Evolutionary conservation across 164 flowering plant genomes (phyloP).

Genomic region (Amborella trichopoda): DNA sequence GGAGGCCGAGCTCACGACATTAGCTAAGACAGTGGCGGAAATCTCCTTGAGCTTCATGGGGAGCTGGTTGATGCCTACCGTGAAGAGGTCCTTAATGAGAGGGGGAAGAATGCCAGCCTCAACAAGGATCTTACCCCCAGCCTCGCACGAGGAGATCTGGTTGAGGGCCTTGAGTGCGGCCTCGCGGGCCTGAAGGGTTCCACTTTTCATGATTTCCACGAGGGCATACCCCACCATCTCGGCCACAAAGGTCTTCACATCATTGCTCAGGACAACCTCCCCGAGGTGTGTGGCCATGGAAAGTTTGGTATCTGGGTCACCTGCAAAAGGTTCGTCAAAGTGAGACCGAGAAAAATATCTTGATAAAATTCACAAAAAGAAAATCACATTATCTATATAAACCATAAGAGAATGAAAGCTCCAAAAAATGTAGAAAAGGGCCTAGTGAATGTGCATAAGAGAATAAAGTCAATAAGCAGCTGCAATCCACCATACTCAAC

Average conservation of each 20-base stretch:
- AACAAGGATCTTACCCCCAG: slow-evolving; percentile 61
- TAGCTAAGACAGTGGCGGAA: slow-evolving; percentile 89
- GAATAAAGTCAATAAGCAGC: too few relatives aligned
- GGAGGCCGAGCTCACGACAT: slow-evolving; percentile 59
- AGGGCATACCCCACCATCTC: slow-evolving; percentile 60
- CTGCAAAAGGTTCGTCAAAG: slow-evolving; percentile 27
- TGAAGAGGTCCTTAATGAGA: slow-evolving; percentile 74
- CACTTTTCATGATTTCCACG: slow-evolving; percentile 58
- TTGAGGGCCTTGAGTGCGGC: slow-evolving; percentile 79
- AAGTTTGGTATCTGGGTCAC: slow-evolving; percentile 66
- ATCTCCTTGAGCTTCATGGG: slow-evolving; percentile 85
- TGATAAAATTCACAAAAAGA: too few relatives aligned
- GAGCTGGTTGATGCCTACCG: slow-evolving; percentile 65
- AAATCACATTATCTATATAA: too few relatives aligned
- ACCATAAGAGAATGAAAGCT: too few relatives aligned
- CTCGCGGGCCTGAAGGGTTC: slow-evolving; percentile 58
- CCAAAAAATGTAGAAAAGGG: too few relatives aligned
- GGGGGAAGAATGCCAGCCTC: slow-evolving; percentile 86
- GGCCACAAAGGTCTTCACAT: slow-evolving; percentile 74
- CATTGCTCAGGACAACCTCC: slow-evolving; percentile 69
- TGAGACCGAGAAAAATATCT: not conserved
- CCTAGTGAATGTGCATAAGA: too few relatives aligned
- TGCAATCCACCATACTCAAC: too few relatives aligned
- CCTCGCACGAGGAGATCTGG: slow-evolving; percentile 77
- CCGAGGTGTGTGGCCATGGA: slow-evolving; percentile 82